Evolutionary conservation across 129 eudicot species (phyloP).

Genomic region (Flaveria linearis): DNA sequence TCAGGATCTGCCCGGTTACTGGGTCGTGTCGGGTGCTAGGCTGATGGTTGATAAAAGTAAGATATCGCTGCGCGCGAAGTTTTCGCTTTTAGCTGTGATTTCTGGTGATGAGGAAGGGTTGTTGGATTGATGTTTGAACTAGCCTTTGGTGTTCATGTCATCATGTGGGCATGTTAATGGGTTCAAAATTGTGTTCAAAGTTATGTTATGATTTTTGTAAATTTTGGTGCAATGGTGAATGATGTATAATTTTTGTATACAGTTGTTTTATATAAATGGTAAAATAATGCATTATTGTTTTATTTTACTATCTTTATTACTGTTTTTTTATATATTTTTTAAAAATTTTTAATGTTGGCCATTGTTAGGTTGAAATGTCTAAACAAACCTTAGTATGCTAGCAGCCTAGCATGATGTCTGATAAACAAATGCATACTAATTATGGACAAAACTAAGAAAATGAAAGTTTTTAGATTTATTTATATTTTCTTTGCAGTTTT

Average conservation of each 20-base stretch:
- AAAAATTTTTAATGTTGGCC: too few relatives aligned
- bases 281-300: conserved; percentile 3
- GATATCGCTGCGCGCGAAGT: conserved; percentile 63
- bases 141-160: not conserved
- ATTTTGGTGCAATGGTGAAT: conserved; percentile 12
- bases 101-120: conserved; percentile 46
- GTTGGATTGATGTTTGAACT: conserved; percentile 13
- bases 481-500: too few relatives aligned
- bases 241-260: not conserved
- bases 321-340: too few relatives aligned
- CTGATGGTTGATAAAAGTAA: conserved; percentile 65
- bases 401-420: too few relatives aligned
- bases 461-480: too few relatives aligned
- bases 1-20: conserved; percentile 69
- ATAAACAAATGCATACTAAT: too few relatives aligned
- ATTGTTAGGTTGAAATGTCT: too few relatives aligned
- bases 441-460: too few relatives aligned
- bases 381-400: too few relatives aligned
- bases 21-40: conserved; percentile 86
- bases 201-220: not conserved
- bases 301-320: not conserved
- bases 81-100: conserved; percentile 63
- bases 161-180: not conserved
- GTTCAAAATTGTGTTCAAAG: not conserved
- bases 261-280: conserved; percentile 11